Percentiles rank a stretch among this genome's conserved stretches.
These are phyloP conservation scores for Jatropha curcas DNA, from an alignment of 345 rosid genomes.

Conservation along the genomic window DNA sequence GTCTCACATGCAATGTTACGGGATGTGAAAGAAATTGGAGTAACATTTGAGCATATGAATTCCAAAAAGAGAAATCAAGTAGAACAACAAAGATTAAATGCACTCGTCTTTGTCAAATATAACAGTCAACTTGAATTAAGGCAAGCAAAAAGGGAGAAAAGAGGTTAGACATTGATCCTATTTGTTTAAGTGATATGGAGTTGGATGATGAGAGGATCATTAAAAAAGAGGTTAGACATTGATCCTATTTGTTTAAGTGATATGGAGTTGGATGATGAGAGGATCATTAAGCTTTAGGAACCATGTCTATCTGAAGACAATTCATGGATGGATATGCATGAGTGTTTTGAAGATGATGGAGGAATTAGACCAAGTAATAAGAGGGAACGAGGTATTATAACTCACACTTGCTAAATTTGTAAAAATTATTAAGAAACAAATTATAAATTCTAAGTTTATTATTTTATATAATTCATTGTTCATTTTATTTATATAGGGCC, in stretches of 20 bases:
- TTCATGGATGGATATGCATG: background rate
- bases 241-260: constrained; percentile 16
- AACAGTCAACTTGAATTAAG: background rate
- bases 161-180: background rate
- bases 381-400: background rate
- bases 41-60: background rate
- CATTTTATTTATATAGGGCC: too few species aligned
- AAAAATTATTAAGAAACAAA: too few species aligned
- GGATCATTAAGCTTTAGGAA: background rate
- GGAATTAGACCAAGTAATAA: background rate
- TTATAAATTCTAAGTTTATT: too few species aligned
- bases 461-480: too few species aligned
- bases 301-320: background rate
- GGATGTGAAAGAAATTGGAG: constrained; percentile 15
- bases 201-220: too few species aligned
- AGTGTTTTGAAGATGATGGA: background rate
- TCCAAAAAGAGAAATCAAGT: background rate
- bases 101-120: background rate
- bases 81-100: background rate
- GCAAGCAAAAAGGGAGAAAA: background rate
- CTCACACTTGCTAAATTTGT: too few species aligned
- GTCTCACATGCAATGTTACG: constrained; percentile 1
- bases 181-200: too few species aligned
- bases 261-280: constrained; percentile 14
- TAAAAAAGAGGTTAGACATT: background rate